These are phyloP conservation scores for Sarcocystis neurona DNA, from an alignment of 169 alveolate species.

Conservation along the genomic window DNA sequence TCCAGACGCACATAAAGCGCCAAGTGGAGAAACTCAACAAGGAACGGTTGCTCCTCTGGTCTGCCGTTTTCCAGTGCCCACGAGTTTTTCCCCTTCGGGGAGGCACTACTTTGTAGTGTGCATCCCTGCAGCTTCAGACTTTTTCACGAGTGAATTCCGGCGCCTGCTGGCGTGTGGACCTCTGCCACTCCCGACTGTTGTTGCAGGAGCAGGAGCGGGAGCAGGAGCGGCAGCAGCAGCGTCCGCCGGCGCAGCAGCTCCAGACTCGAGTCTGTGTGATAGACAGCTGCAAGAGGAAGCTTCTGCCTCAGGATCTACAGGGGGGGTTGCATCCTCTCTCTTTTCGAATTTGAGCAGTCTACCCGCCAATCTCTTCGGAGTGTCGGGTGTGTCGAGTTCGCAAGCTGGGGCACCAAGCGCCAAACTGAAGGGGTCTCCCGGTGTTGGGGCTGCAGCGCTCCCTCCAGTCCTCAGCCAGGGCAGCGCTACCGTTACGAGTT, in stretches of 20 bases:
- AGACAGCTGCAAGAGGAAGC: too few species aligned
- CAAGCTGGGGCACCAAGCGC: too few species aligned
- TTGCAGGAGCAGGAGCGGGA: too few species aligned
- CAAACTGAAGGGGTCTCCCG: too few species aligned
- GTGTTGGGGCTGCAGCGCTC: not conserved
- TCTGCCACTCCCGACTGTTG: not conserved
- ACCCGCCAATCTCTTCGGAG: not conserved
- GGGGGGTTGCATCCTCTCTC: not conserved
- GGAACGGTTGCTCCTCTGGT: not conserved
- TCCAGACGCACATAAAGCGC: too few species aligned
- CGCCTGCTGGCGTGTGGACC: slow-evolving; percentile 57
- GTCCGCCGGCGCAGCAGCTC: too few species aligned
- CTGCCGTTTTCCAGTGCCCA: slow-evolving; percentile 45
- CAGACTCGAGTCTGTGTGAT: too few species aligned
- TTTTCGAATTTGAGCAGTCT: slow-evolving; percentile 23
- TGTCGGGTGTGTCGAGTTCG: not conserved
- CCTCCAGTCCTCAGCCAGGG: slow-evolving; percentile 27
- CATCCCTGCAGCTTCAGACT: slow-evolving; percentile 46
- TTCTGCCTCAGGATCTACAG: not conserved
- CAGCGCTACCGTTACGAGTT: slow-evolving; percentile 44
- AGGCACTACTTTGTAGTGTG: slow-evolving; percentile 40
- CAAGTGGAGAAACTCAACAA: not conserved
- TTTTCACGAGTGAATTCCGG: slow-evolving; percentile 41
- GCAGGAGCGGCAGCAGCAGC: too few species aligned
- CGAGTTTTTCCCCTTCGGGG: slow-evolving; percentile 30